These are phyloP conservation scores for Hordeum marinum DNA, from an alignment of 176 grass and related monocot genomes.

Conservation along the genomic window DNA sequence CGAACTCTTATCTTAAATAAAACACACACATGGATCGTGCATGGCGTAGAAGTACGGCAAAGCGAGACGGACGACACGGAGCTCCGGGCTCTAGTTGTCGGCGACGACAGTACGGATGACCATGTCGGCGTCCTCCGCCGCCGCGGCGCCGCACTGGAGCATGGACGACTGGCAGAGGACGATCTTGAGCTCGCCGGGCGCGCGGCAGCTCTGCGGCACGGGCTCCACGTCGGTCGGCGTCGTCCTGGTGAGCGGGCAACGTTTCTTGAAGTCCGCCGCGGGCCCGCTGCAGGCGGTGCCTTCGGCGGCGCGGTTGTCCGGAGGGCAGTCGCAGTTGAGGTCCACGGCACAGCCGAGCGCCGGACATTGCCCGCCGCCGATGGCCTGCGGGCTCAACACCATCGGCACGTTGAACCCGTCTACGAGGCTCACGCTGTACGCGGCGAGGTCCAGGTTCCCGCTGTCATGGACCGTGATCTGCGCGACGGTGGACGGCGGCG, in stretches of 20 bases:
- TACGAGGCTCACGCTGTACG: conserved; percentile 47
- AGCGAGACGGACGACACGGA: background rate
- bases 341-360: conserved; percentile 30
- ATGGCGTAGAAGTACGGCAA: background rate
- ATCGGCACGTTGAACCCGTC: conserved; percentile 61
- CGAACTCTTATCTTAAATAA: background rate
- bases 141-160: background rate
- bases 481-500: conserved; percentile 20
- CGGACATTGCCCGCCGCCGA: conserved; percentile 28
- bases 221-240: conserved; percentile 43
- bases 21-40: background rate
- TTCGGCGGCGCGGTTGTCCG: conserved; percentile 5
- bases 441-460: conserved; percentile 3
- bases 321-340: conserved; percentile 41
- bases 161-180: conserved; percentile 39
- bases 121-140: background rate
- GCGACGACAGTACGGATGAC: conserved; percentile 32
- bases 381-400: conserved; percentile 38
- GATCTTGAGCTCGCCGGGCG: conserved; percentile 44
- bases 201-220: conserved; percentile 50
- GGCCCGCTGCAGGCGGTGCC: conserved; percentile 27
- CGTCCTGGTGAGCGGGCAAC: conserved; percentile 36
- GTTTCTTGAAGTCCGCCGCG: conserved; percentile 25
- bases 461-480: conserved; percentile 36
- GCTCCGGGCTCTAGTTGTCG: conserved; percentile 19